phyloP scores from a whole-genome alignment of 2,329 filamentous ascomycete genomes.

The Aplosporella prunicola region DNA sequence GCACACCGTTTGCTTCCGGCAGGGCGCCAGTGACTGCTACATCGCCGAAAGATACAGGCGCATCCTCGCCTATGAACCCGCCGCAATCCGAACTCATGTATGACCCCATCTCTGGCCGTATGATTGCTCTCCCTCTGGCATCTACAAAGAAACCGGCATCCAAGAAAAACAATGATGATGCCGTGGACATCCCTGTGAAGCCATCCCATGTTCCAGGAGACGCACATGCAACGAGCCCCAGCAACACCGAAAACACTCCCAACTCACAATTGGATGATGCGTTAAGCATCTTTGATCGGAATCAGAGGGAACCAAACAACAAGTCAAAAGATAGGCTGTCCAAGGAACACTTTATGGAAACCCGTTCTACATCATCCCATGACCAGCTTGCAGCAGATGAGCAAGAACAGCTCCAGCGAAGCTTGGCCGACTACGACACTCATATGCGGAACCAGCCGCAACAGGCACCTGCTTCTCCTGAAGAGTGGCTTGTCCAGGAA shows the following conservation, averaged over 20 bases:
- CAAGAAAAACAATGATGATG: conserved; percentile 3
- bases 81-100: conserved; percentile 16
- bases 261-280: too few relatives aligned
- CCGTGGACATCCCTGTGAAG: too few relatives aligned
- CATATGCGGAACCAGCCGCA: conserved; percentile 1
- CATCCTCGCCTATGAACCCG: too few relatives aligned
- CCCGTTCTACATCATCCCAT: too few relatives aligned
- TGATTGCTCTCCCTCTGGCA: too few relatives aligned
- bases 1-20: not conserved
- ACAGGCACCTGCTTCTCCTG: conserved; percentile 1
- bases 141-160: conserved; percentile 12
- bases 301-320: not conserved
- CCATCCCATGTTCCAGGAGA: too few relatives aligned
- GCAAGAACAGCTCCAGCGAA: not conserved
- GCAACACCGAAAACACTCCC: too few relatives aligned
- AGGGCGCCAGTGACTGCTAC: too few relatives aligned
- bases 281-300: conserved; percentile 3
- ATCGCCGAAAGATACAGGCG: too few relatives aligned
- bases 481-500: conserved; percentile 8
- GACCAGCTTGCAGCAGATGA: not conserved
- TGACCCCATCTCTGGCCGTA: conserved; percentile 29
- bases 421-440: conserved; percentile 1
- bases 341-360: not conserved
- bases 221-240: too few relatives aligned
- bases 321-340: not conserved